These are phyloP conservation scores for Oldenlandia corymbosa DNA, from an alignment of 257 asterid genomes.

Conservation along the genomic window DNA sequence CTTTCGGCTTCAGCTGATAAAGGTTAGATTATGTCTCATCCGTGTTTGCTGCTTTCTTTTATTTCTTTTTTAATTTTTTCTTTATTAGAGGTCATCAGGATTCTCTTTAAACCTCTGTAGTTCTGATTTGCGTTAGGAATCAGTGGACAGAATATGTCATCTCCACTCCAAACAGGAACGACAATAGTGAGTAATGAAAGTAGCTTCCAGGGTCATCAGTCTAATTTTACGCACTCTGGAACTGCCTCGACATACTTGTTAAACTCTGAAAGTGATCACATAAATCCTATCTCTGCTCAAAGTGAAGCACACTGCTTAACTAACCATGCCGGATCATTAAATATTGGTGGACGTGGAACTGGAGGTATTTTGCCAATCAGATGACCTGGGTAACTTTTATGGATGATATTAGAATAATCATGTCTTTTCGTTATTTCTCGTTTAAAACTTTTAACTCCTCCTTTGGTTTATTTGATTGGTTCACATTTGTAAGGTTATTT, in stretches of 20 bases:
- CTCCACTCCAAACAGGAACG: constrained; percentile 51
- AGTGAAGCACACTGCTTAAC: constrained; percentile 24
- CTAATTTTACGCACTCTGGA: constrained; percentile 47
- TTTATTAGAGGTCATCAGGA: not conserved
- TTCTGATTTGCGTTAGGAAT: constrained; percentile 46
- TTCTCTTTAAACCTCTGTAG: not conserved
- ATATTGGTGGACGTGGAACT: constrained; percentile 68
- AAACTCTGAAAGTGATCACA: constrained; percentile 35
- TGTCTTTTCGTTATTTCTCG: not conserved
- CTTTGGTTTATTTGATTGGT: not conserved
- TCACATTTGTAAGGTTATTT: not conserved
- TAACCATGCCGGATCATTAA: constrained; percentile 45
- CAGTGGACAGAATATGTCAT: constrained; percentile 38
- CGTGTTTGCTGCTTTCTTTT: not conserved
- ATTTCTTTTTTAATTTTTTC: not conserved
- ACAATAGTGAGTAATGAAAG: constrained; percentile 45
- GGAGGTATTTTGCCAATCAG: constrained; percentile 44
- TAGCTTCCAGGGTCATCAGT: constrained; percentile 44
- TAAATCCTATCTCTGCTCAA: constrained; percentile 32
- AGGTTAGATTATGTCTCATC: constrained; percentile 14
- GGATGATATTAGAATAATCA: not conserved
- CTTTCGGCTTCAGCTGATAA: constrained; percentile 71
- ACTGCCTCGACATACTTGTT: constrained; percentile 32
- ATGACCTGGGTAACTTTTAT: not conserved
- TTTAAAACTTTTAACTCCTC: not conserved